These are phyloP conservation scores for Neurospora intermedia DNA, from an alignment of 495 filamentous ascomycete species.

Conservation along the genomic window DNA sequence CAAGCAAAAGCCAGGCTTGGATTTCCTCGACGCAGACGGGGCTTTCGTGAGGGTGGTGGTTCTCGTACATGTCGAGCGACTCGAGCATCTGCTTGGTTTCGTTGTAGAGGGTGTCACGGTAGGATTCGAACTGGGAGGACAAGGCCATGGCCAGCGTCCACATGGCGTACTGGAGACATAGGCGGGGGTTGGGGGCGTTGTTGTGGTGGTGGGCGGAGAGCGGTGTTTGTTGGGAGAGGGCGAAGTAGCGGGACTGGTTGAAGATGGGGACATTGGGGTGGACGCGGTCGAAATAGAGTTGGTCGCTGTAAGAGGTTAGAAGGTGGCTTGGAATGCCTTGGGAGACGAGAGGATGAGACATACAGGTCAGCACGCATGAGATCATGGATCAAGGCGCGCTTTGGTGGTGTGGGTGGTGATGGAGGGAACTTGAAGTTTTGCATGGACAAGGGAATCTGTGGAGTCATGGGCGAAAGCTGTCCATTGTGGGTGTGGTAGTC, in stretches of 20 bases:
- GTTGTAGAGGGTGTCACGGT: slow-evolving; percentile 36
- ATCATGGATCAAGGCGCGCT: slow-evolving; percentile 19
- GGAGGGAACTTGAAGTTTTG: slow-evolving; percentile 24
- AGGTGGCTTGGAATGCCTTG: no score
- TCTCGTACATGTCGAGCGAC: slow-evolving; percentile 19
- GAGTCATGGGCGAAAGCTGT: slow-evolving; percentile 13
- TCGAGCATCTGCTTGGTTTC: slow-evolving; percentile 40
- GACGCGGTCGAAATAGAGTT: slow-evolving; percentile 49
- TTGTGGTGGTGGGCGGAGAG: not conserved
- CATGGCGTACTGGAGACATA: slow-evolving; percentile 45
- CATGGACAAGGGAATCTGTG: slow-evolving; percentile 9
- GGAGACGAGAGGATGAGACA: slow-evolving; percentile 1
- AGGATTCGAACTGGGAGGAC: slow-evolving; percentile 40
- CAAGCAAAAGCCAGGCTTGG: slow-evolving; percentile 45
- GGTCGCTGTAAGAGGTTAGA: slow-evolving; percentile 25
- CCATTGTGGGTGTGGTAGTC: slow-evolving; percentile 9
- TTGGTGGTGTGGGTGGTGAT: slow-evolving; percentile 15
- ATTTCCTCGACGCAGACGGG: slow-evolving; percentile 31
- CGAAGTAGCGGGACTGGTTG: slow-evolving; percentile 28
- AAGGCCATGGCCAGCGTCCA: slow-evolving; percentile 43
- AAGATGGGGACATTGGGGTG: slow-evolving; percentile 45
- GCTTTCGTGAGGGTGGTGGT: slow-evolving; percentile 8
- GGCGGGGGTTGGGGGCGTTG: slow-evolving; percentile 15
- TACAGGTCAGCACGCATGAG: slow-evolving; percentile 38
- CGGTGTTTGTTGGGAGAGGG: slow-evolving; percentile 9